Percentiles rank a stretch among this genome's conserved stretches.
Conservation (phyloP, 306 rosid genomes). For the Hylodesmum podocarpum region DNA sequence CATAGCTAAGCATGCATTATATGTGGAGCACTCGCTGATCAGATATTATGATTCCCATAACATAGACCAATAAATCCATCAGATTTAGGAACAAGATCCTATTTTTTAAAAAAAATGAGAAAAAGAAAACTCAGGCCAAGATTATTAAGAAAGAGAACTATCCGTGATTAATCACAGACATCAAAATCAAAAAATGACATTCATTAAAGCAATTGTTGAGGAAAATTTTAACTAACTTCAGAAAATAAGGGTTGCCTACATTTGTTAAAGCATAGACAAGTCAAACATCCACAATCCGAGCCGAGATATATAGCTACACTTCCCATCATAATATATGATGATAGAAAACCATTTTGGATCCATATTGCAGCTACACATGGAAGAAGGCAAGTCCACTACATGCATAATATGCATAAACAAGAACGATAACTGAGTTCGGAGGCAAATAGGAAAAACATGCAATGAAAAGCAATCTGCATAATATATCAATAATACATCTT, state of each 20-base stretch:
- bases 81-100: conserved; percentile 76
- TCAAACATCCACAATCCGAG: conserved; percentile 97
- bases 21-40: conserved; percentile 85
- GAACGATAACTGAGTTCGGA: background rate
- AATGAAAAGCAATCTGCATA: background rate
- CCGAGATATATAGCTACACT: conserved; percentile 85
- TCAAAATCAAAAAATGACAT: background rate
- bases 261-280: conserved; percentile 82
- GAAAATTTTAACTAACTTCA: background rate
- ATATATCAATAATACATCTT: background rate
- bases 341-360: conserved; percentile 39
- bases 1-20: background rate
- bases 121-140: background rate
- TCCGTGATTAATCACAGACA: background rate
- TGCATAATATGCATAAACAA: conserved; percentile 7
- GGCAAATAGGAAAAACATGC: background rate
- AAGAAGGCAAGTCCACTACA: conserved; percentile 78
- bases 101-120: background rate
- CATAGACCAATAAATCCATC: conserved; percentile 83
- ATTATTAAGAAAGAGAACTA: conserved; percentile 6
- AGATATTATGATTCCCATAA: conserved; percentile 74
- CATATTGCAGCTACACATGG: conserved; percentile 67
- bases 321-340: conserved; percentile 71
- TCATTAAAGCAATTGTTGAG: background rate
- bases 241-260: conserved; percentile 54